Conservation (phyloP, 2,329 filamentous ascomycete genomes). For the Zymoseptoria passerinii region DNA sequence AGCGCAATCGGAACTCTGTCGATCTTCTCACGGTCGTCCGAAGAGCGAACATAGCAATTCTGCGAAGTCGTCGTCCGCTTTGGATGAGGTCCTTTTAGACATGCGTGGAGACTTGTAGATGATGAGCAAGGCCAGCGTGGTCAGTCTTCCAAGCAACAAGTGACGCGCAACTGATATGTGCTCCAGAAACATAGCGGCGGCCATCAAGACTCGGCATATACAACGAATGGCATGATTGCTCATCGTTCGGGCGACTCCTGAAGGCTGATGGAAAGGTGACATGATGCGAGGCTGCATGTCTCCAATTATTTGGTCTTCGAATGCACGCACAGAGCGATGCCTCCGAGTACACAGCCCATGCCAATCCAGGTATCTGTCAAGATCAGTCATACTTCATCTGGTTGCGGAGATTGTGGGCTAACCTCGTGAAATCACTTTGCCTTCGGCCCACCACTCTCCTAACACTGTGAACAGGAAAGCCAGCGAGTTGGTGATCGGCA, state of each 20-base stretch:
- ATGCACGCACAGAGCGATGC: constrained; percentile 77
- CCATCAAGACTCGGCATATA: neutral
- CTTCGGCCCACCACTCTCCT: constrained; percentile 90
- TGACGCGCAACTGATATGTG: no score
- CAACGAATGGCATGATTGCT: no score
- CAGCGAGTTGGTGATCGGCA: constrained; percentile 88
- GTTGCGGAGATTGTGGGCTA: constrained; percentile 22
- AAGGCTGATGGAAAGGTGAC: no score
- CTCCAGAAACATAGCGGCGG: no score
- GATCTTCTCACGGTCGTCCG: neutral
- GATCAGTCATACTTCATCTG: constrained; percentile 7
- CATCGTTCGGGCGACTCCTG: no score
- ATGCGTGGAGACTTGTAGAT: no score
- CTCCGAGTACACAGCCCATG: constrained; percentile 68
- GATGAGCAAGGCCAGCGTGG: no score
- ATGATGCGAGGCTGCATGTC: neutral
- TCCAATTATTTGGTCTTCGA: constrained; percentile 30
- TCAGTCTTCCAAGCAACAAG: no score
- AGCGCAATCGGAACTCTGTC: neutral
- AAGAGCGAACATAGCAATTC: neutral
- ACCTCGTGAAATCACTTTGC: constrained; percentile 80
- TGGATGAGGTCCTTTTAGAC: no score
- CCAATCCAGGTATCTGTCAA: constrained; percentile 68
- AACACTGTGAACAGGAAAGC: constrained; percentile 94
- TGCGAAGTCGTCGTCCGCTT: no score